These are phyloP conservation scores for Lactuca sativa DNA, from an alignment of 129 eudicot genomes.

Conservation along the genomic window DNA sequence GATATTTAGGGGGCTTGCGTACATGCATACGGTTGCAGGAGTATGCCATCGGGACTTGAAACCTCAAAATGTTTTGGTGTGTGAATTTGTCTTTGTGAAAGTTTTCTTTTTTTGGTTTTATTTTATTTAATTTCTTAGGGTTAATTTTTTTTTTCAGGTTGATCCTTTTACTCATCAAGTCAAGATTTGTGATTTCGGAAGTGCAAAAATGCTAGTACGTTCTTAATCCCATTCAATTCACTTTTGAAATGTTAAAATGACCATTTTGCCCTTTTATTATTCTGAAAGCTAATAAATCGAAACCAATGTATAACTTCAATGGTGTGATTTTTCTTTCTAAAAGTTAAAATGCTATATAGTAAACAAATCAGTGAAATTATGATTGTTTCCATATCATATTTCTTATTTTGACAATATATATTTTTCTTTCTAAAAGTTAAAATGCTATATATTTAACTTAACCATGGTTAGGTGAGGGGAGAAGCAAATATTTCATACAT, in stretches of 20 bases:
- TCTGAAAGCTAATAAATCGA: background rate
- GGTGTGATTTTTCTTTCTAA: background rate
- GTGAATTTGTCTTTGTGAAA: background rate
- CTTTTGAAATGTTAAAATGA: background rate
- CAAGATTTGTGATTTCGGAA: constrained; percentile 95
- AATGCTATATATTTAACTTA: constrained; percentile 8
- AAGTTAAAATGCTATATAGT: no score
- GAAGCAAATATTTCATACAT: constrained; percentile 94
- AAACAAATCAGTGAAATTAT: no score
- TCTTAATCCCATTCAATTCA: no score
- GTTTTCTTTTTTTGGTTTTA: constrained; percentile 8
- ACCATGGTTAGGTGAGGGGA: constrained; percentile 65
- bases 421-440: no score
- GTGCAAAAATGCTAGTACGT: constrained; percentile 87
- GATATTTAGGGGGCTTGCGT: constrained; percentile 96
- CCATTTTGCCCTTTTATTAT: background rate
- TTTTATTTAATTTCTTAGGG: background rate
- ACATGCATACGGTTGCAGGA: constrained; percentile 84
- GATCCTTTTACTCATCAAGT: constrained; percentile 78
- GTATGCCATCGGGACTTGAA: constrained; percentile 97
- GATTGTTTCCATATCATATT: no score
- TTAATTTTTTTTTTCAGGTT: constrained; percentile 48
- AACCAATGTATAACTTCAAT: background rate
- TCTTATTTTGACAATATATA: background rate
- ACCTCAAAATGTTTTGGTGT: constrained; percentile 95